Evolutionary conservation across 2,329 filamentous ascomycete genomes (phyloP), one percentile per base, ranked within the genome.

Genomic region (Colletotrichum kahawae): DNA sequence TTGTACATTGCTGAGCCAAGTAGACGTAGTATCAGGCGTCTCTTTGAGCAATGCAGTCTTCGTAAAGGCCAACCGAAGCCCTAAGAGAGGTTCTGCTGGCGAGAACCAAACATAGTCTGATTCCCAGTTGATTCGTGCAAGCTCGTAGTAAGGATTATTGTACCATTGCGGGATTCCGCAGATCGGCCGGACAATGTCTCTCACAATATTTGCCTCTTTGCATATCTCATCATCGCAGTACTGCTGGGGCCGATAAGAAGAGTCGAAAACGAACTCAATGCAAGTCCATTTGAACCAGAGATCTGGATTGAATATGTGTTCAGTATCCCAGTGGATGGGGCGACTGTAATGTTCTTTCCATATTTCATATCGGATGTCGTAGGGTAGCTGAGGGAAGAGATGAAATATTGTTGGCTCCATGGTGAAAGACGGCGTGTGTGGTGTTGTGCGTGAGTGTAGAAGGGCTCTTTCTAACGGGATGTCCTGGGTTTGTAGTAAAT

Each of bases 101-200:
- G 38, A 1, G 1, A 43, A 48, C 43, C 43, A 48, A 7, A 48
- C 10, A 7, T 7, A 48, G 10, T 48, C 43, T 4, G 18, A 13
- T 4, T 48, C 1, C 43, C 43, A 48, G 4, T 48, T 48, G 43
- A 48, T 0, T 2, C n/a, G 43, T 13, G 43, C 10, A 4, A 48
- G 38, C 38, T 43, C 5, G 38, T 43, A 43, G 38, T 4, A 43
- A 43, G 38, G 18, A 2, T 31, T 5, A n/a, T 0, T 4, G 0
- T 43, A 1, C 38, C 18, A n/a, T 6, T 43, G 38, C 0, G 38
- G 43, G 6, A 48, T 1, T n/a, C 1, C 1, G 6, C 4, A 48
- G 43, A 48, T 21, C 3, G 43, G 43, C 0, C n/a, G 43, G 10
- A 48, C 10, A 5, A 48, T 21, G 10, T 48, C 43, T 48, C 43